Conservation (phyloP, 352 stramenopile genomes). For the Blastocystis sp. region DNA sequence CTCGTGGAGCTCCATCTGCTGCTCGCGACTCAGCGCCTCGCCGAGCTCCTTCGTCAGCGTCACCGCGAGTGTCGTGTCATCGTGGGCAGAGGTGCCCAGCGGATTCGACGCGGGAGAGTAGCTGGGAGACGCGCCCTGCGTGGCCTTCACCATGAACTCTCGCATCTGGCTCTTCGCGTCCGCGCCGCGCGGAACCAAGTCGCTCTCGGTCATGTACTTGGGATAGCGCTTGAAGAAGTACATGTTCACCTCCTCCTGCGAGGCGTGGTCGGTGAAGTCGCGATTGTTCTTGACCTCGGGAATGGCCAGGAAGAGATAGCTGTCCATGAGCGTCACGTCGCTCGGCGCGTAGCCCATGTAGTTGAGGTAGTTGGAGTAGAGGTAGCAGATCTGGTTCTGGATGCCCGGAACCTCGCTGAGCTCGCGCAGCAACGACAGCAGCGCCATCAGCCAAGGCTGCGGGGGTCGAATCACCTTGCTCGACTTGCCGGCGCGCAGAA, state of each 20-base stretch:
- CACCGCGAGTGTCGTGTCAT: background rate
- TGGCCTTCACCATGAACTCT: background rate
- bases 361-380: background rate
- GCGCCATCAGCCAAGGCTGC: conserved; percentile 24
- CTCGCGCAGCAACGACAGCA: conserved; percentile 32
- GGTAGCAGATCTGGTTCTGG: background rate
- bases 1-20: background rate
- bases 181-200: background rate
- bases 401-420: conserved; percentile 1
- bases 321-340: background rate
- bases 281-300: conserved; percentile 16
- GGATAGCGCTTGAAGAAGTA: background rate
- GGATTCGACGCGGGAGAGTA: background rate
- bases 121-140: background rate
- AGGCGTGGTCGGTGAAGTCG: background rate
- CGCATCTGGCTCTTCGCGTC: background rate
- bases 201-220: background rate
- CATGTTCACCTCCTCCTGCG: background rate
- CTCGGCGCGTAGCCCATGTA: background rate
- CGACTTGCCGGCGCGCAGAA: background rate
- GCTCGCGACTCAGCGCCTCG: background rate
- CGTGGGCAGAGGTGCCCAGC: background rate
- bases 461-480: background rate
- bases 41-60: background rate
- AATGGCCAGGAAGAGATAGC: conserved; percentile 1